phyloP scores from a whole-genome alignment of 2,329 filamentous ascomycete genomes.

The Trichothecium roseum region DNA sequence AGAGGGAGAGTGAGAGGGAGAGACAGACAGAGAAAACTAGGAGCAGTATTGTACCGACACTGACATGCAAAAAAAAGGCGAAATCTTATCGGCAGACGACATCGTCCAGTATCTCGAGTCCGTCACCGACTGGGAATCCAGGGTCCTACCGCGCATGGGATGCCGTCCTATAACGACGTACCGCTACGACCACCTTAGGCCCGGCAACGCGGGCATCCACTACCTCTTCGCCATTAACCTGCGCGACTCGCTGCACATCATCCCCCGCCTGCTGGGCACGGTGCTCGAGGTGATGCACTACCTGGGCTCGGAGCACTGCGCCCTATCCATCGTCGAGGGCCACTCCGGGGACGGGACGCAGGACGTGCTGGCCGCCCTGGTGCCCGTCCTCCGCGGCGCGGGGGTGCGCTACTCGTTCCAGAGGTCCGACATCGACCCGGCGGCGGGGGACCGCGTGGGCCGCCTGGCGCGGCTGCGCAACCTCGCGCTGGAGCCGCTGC shows the following conservation, averaged over 20 bases:
- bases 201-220: constrained; percentile 7
- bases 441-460: constrained; percentile 30
- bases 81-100: too few relatives aligned
- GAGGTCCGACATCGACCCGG: constrained; percentile 31
- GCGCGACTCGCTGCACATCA: constrained; percentile 29
- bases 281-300: constrained; percentile 38
- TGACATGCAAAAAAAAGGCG: too few relatives aligned
- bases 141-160: not conserved
- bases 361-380: constrained; percentile 34
- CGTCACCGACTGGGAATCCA: not conserved
- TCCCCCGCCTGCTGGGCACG: constrained; percentile 40
- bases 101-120: constrained; percentile 1
- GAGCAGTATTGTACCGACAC: too few relatives aligned
- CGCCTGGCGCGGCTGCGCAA: constrained; percentile 41
- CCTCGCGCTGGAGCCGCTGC: constrained; percentile 36
- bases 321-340: constrained; percentile 45
- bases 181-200: not conserved
- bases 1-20: too few relatives aligned
- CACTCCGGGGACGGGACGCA: constrained; percentile 43
- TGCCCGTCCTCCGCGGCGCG: constrained; percentile 23
- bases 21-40: too few relatives aligned
- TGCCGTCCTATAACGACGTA: not conserved
- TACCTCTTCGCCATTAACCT: constrained; percentile 46
- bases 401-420: constrained; percentile 30
- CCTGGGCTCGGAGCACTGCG: constrained; percentile 38